Conservation (phyloP, 768 basidiomycete species). For the Ramaria rubella region DNA sequence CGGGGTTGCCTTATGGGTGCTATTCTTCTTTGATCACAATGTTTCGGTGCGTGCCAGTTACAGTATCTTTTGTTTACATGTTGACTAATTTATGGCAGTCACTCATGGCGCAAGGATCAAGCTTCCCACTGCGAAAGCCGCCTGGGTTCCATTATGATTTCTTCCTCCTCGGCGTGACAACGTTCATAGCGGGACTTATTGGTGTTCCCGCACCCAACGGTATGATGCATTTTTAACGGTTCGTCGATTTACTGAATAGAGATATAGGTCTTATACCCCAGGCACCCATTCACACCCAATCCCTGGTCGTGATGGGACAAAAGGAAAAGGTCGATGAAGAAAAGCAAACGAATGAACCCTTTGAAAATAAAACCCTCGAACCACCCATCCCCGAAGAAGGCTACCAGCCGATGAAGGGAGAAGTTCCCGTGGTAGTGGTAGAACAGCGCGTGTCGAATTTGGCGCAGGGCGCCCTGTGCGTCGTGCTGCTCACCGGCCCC, state of each 20-base stretch:
- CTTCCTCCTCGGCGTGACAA: constrained; percentile 85
- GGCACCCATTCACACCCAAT: constrained; percentile 88
- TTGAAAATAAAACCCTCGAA: background rate
- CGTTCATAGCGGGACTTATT: constrained; percentile 81
- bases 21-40: constrained; percentile 96
- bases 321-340: constrained; percentile 30
- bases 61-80: background rate
- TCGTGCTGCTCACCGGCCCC: constrained; percentile 75
- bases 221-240: constrained; percentile 29
- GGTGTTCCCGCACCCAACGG: constrained; percentile 79
- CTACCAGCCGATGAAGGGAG: constrained; percentile 16
- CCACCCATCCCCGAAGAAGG: background rate
- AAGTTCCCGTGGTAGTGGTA: constrained; percentile 68
- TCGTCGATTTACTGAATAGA: background rate
- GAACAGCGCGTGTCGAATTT: constrained; percentile 93
- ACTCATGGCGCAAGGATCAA: constrained; percentile 84
- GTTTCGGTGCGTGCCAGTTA: constrained; percentile 62
- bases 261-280: constrained; percentile 64
- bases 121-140: constrained; percentile 86
- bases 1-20: constrained; percentile 78
- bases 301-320: constrained; percentile 63
- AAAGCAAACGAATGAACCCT: background rate
- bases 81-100: constrained; percentile 42
- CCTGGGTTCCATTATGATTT: constrained; percentile 86
- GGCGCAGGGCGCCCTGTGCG: constrained; percentile 70